phyloP scores from a whole-genome alignment of 345 rosid genomes.

The Cardamine resedifolia region DNA sequence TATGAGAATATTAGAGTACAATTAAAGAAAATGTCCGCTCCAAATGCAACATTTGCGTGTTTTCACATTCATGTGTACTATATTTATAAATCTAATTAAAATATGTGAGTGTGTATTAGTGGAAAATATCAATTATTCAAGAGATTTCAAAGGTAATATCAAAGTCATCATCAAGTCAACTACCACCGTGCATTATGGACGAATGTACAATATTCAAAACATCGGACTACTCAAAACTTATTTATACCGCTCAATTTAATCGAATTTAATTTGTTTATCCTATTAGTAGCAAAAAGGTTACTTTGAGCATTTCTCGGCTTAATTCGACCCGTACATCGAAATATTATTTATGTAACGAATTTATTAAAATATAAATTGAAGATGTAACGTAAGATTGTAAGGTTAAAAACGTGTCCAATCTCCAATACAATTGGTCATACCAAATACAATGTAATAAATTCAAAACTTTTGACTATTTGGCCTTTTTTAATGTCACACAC shows the following conservation, averaged over 20 bases:
- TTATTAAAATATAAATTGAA: not conserved
- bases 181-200: constrained; percentile 39
- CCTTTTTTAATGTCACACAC: constrained; percentile 40
- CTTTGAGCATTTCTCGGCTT: constrained; percentile 1
- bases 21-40: constrained; percentile 24
- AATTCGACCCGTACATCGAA: constrained; percentile 5
- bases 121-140: not conserved
- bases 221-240: constrained; percentile 25
- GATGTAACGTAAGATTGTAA: not conserved
- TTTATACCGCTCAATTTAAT: constrained; percentile 10
- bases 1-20: constrained; percentile 28
- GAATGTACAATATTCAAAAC: constrained; percentile 31
- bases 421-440: constrained; percentile 31
- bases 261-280: not conserved
- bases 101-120: not conserved
- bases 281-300: not conserved
- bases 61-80: constrained; percentile 22
- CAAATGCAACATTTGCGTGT: constrained; percentile 33
- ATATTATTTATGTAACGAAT: not conserved
- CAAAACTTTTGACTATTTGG: constrained; percentile 54
- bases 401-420: constrained; percentile 19
- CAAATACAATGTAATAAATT: constrained; percentile 36
- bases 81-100: not conserved
- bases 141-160: not conserved
- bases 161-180: constrained; percentile 36